phyloP scores from a whole-genome alignment of 1,284 basidiomycete species.

The Trichosporon coremiiforme region DNA sequence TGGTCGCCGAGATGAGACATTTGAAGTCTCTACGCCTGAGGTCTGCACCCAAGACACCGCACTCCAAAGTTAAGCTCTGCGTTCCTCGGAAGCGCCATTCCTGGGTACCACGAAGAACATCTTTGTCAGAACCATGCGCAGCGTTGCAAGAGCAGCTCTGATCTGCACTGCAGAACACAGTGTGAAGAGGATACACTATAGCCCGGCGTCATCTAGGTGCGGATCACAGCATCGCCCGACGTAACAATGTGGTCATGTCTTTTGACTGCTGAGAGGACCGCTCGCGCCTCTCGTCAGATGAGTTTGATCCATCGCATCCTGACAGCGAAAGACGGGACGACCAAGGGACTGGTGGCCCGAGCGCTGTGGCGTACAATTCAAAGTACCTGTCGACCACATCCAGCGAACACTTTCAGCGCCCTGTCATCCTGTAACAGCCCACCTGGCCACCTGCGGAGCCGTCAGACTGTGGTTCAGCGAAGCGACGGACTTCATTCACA shows the following conservation, averaged over 20 bases:
- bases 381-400: not conserved
- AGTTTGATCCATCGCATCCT: not conserved
- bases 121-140: too few species aligned
- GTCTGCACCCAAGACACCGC: not conserved
- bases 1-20: not conserved
- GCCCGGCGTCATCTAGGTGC: too few species aligned
- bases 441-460: too few species aligned
- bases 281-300: constrained; percentile 4
- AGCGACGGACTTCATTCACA: not conserved
- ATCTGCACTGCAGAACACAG: too few species aligned
- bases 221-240: not conserved
- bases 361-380: constrained; percentile 15
- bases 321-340: not conserved
- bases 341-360: constrained; percentile 2
- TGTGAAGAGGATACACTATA: too few species aligned
- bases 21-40: not conserved
- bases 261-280: not conserved
- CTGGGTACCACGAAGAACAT: too few species aligned
- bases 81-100: not conserved
- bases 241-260: not conserved
- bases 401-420: not conserved
- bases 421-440: not conserved
- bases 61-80: constrained; percentile 7
- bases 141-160: too few species aligned
- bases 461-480: too few species aligned